These are phyloP conservation scores for Alternaria sp. DNA, from an alignment of 2,329 filamentous ascomycete species.

Conservation along the genomic window DNA sequence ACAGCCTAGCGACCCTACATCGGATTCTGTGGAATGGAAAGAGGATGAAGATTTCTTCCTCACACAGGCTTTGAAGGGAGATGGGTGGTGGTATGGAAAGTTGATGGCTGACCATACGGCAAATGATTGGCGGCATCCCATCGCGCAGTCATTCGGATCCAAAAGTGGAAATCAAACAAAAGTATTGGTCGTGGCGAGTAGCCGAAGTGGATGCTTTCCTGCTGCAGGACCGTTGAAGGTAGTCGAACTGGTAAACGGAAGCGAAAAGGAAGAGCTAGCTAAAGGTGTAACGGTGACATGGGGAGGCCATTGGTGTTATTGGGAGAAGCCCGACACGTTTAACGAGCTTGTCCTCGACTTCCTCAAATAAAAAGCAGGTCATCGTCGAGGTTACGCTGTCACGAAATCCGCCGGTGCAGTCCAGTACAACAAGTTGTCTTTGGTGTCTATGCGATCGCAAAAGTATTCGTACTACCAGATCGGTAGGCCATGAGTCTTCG, in stretches of 20 bases:
- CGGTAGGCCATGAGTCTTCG: not conserved
- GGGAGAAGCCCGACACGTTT: slow-evolving; percentile 40
- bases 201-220: slow-evolving; percentile 41
- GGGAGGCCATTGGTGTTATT: slow-evolving; percentile 47
- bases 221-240: slow-evolving; percentile 35
- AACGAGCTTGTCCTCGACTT: slow-evolving; percentile 31
- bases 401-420: not conserved
- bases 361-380: not conserved
- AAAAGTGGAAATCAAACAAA: slow-evolving; percentile 25
- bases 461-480: not conserved
- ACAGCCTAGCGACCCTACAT: slow-evolving; percentile 20
- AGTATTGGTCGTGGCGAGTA: slow-evolving; percentile 38
- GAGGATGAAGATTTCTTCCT: slow-evolving; percentile 40
- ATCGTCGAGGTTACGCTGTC: not conserved
- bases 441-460: not conserved
- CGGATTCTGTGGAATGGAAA: slow-evolving; percentile 23
- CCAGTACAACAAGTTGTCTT: not conserved
- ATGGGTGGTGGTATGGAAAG: slow-evolving; percentile 42
- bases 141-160: slow-evolving; percentile 30
- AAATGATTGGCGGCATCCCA: slow-evolving; percentile 36
- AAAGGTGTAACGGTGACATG: slow-evolving; percentile 31
- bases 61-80: slow-evolving; percentile 31
- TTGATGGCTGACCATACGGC: slow-evolving; percentile 43
- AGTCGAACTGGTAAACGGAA: slow-evolving; percentile 32
- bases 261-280: slow-evolving; percentile 15